phyloP scores from a whole-genome alignment of 257 asterid species.

The Eustoma russellianum region DNA sequence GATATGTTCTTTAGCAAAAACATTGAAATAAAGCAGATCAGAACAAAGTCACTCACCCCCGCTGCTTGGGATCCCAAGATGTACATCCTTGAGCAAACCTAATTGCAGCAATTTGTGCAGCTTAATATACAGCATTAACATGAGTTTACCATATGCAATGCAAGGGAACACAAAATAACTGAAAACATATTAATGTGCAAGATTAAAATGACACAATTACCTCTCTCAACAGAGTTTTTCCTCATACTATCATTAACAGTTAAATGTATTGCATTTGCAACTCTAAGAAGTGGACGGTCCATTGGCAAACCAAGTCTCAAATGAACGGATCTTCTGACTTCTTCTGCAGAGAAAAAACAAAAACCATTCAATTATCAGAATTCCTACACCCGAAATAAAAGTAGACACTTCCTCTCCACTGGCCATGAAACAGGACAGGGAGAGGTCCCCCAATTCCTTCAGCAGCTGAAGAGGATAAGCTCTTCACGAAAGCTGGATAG shows the following conservation, averaged over 20 bases:
- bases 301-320: slow-evolving; percentile 84
- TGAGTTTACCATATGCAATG: too few species aligned
- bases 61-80: slow-evolving; percentile 76
- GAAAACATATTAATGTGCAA: too few species aligned
- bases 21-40: background rate
- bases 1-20: slow-evolving; percentile 11
- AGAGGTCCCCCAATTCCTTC: too few species aligned
- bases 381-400: background rate
- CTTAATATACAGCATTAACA: too few species aligned
- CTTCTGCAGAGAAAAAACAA: slow-evolving; percentile 45
- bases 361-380: background rate
- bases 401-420: too few species aligned
- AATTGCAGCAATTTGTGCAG: slow-evolving; percentile 19
- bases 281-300: slow-evolving; percentile 93
- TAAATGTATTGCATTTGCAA: slow-evolving; percentile 66
- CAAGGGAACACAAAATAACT: too few species aligned
- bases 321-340: slow-evolving; percentile 74
- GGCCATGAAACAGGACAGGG: too few species aligned
- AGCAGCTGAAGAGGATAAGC: too few species aligned
- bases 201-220: slow-evolving; percentile 21
- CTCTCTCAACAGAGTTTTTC: slow-evolving; percentile 41
- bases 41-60: slow-evolving; percentile 45
- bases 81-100: slow-evolving; percentile 75
- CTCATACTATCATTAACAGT: slow-evolving; percentile 36
- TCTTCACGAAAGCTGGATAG: too few species aligned